Conservation (phyloP, 495 filamentous ascomycete species). For the Saxophila tyrrhenica region DNA sequence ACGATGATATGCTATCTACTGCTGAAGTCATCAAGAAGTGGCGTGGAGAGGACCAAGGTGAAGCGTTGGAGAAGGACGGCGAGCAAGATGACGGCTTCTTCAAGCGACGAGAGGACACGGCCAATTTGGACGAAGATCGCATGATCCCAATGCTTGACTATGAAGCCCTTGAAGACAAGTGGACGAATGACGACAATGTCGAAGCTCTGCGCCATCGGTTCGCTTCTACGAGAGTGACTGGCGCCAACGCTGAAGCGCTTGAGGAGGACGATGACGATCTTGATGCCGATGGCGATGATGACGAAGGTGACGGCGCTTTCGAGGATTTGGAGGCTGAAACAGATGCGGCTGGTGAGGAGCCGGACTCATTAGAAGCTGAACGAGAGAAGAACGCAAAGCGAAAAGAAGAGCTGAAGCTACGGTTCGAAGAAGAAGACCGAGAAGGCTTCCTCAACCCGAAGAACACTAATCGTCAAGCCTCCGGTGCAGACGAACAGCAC, state of each 20-base stretch:
- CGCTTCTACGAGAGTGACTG: slow-evolving; percentile 44
- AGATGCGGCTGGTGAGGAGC: slow-evolving; percentile 27
- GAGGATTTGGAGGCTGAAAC: slow-evolving; percentile 69
- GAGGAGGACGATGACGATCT: slow-evolving; percentile 33
- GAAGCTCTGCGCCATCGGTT: slow-evolving; percentile 65
- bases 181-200: slow-evolving; percentile 66
- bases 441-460: slow-evolving; percentile 87
- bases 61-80: slow-evolving; percentile 37
- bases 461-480: slow-evolving; percentile 52
- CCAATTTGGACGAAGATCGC: slow-evolving; percentile 61
- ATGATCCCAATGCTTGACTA: slow-evolving; percentile 71
- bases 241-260: slow-evolving; percentile 17
- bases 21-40: slow-evolving; percentile 65
- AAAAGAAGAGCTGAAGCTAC: slow-evolving; percentile 86
- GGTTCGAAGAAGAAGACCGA: slow-evolving; percentile 93
- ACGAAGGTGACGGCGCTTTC: slow-evolving; percentile 78
- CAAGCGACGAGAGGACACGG: slow-evolving; percentile 61
- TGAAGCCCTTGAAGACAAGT: slow-evolving; percentile 68
- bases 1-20: slow-evolving; percentile 68
- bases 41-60: slow-evolving; percentile 52
- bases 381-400: slow-evolving; percentile 78
- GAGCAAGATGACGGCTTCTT: slow-evolving; percentile 66
- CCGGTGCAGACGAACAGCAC: slow-evolving; percentile 43
- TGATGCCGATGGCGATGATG: slow-evolving; percentile 32
- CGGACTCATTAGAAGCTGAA: slow-evolving; percentile 58